Base-by-base conservation (phyloP, 148 eudicot species). In the Chenopodium album region DNA sequence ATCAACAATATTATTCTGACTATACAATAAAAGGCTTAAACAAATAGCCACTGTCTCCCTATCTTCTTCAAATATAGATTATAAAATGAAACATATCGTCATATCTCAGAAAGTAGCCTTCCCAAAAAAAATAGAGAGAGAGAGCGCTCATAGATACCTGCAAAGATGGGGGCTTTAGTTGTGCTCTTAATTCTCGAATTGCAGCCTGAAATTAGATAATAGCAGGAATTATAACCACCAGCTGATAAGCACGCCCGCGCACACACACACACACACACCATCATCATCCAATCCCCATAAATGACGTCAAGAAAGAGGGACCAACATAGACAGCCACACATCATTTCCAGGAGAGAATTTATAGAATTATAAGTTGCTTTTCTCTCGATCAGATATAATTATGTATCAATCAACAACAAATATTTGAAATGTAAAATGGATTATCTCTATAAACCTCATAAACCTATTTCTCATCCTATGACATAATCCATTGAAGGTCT, bases 131-230 rank as follows among this genome's bases (percentile, higher is more conserved):
- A 54, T 16, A 11, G 64, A 54, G 31, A 54, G 52, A 22, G 64
- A 66, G 46, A 67, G 52, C 14, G 74, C 48, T 37, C 29, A 67
- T 28, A 54, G 46, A 60, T 88, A 97, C 99, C 99, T 97, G 99
- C 95, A 94, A 87, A 71, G 99, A 94, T 75, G 94, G 92, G 23
- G 99, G 99, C 88, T 91, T 96, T 50, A 94, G 92, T 89, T 96
- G 99, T 59, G 89, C 87, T 87, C 98, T 91, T 84, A 94, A 82
- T 80, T 96, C 99, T 69, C 99, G 90, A 79, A 96, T 92, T 75
- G 98, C 98, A 83, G 95, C 92, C 99, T 97, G 87, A 68, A 77
- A 79, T 34, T 34, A 59, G 68, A 31, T 79, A 65, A n/a, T 50
- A 63, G 65, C n/a, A 78, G 26, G 13, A 22, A 68, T 62, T 4